Evolutionary conservation across 257 asterid genomes (phyloP).

Genomic region (Craterostigma plantagineum): DNA sequence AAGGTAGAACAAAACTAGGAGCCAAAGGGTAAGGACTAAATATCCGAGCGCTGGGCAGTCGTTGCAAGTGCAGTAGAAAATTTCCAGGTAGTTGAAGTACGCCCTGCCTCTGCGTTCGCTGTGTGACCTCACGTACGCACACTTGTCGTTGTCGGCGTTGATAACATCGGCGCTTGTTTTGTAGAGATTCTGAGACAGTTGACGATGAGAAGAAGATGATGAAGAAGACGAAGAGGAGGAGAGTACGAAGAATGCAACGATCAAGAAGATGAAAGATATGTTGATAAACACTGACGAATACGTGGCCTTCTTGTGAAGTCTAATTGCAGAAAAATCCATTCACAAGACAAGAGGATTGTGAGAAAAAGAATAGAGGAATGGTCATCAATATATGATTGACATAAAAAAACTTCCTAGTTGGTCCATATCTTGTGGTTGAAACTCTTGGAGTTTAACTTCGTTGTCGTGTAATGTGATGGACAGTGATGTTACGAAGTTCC

Average conservation of each 20-base stretch:
- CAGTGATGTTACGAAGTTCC: no score
- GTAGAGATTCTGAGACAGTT: no score
- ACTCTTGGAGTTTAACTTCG: no score
- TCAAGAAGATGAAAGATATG: conserved; percentile 22
- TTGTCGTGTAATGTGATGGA: no score
- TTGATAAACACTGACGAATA: conserved; percentile 21
- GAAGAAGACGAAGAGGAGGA: conserved; percentile 18
- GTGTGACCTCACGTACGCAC: conserved; percentile 23
- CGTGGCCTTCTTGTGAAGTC: conserved; percentile 9
- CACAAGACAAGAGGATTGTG: no score
- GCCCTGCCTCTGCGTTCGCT: conserved; percentile 26
- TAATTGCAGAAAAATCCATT: no score
- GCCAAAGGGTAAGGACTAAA: not conserved
- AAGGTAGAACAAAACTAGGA: conserved; percentile 22
- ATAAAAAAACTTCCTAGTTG: no score
- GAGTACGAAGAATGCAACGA: conserved; percentile 16
- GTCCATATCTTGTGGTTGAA: no score
- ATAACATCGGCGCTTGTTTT: no score
- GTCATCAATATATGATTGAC: no score
- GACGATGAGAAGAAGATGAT: conserved; percentile 2
- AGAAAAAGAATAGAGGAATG: no score
- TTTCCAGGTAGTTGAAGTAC: conserved; percentile 37
- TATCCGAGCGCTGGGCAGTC: not conserved
- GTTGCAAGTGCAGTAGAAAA: conserved; percentile 30
- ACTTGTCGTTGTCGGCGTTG: conserved; percentile 13